Evolutionary conservation across 2,329 filamentous ascomycete species (phyloP).

Genomic region (Mollisia scopiformis): DNA sequence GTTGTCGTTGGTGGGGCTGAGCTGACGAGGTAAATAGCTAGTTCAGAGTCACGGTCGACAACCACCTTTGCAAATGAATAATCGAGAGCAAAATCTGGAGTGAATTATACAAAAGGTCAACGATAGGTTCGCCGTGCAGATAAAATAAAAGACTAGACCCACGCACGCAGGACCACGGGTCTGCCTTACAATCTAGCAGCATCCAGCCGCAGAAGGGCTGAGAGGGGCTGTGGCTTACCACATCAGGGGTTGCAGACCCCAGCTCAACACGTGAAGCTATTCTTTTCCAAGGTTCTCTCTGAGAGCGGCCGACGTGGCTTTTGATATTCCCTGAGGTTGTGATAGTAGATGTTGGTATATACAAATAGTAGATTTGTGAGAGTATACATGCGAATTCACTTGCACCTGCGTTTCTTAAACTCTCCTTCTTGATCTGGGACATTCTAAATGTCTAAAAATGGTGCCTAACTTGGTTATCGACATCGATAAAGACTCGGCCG

Average conservation of each 20-base stretch:
- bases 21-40: slow-evolving; percentile 1
- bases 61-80: not conserved
- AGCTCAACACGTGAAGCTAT: slow-evolving; percentile 5
- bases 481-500: slow-evolving; percentile 4
- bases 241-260: slow-evolving; percentile 1
- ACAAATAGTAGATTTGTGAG: not conserved
- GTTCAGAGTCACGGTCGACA: not conserved
- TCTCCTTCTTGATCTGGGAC: not conserved
- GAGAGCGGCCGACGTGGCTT: not conserved
- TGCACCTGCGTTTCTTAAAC: too few species aligned
- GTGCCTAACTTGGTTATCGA: not conserved
- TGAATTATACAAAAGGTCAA: not conserved
- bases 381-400: not conserved
- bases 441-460: not conserved
- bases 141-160: not conserved
- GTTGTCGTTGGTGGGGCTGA: slow-evolving; percentile 18
- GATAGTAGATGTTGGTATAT: not conserved
- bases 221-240: slow-evolving; percentile 10
- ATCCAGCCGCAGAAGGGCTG: slow-evolving; percentile 12
- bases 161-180: not conserved
- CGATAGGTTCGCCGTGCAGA: not conserved
- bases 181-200: slow-evolving; percentile 5
- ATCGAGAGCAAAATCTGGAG: not conserved
- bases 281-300: not conserved
- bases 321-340: not conserved